phyloP scores from a whole-genome alignment of 176 grass and related monocot species.

The Pharus latifolius region DNA sequence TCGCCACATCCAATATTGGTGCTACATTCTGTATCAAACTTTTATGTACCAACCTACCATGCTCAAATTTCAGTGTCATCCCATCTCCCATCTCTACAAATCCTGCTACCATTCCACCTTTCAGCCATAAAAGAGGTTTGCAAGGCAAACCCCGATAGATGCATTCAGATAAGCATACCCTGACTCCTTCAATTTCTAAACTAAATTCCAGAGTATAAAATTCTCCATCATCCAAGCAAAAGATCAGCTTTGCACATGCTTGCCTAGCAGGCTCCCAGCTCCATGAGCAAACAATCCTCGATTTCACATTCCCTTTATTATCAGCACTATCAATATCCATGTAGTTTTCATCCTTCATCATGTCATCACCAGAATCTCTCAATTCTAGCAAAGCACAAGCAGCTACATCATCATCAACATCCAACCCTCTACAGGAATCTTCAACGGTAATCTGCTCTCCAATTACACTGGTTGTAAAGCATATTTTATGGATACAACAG shows the following conservation, averaged over 20 bases:
- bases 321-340: conserved; percentile 85
- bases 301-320: conserved; percentile 38
- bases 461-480: conserved; percentile 34
- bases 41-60: conserved; percentile 61
- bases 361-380: conserved; percentile 70
- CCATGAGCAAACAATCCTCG: conserved; percentile 78
- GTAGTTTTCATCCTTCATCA: conserved; percentile 59
- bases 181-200: conserved; percentile 48
- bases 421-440: conserved; percentile 60
- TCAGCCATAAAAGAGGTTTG: conserved; percentile 73
- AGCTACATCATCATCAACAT: conserved; percentile 77
- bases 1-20: conserved; percentile 84
- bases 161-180: conserved; percentile 50
- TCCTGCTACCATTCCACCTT: conserved; percentile 60
- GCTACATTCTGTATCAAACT: conserved; percentile 83
- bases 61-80: conserved; percentile 68
- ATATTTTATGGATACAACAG: conserved; percentile 58
- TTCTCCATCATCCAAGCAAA: conserved; percentile 85
- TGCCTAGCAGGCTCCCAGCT: conserved; percentile 71
- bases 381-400: conserved; percentile 96
- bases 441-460: conserved; percentile 61
- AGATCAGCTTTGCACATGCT: conserved; percentile 58
- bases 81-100: conserved; percentile 98
- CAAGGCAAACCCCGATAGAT: conserved; percentile 54
- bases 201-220: conserved; percentile 75